A percentile compares a stretch with the other conserved stretches of the same genome.
phyloP scores from a whole-genome alignment of 176 grass and related monocot species.

The Ampelocalamus luodianensis region DNA sequence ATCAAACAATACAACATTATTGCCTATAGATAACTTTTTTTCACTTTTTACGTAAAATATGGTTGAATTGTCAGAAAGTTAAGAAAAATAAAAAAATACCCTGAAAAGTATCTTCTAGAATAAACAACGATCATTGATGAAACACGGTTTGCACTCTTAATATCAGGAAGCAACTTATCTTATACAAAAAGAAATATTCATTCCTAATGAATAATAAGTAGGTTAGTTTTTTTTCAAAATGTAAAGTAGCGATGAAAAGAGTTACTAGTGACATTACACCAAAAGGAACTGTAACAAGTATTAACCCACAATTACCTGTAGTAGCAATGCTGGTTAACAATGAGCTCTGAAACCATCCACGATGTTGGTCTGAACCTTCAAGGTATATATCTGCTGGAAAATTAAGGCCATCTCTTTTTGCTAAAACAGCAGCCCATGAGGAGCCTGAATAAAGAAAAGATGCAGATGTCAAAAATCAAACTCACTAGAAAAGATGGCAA shows the following conservation, averaged over 20 bases:
- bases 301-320: slow-evolving; percentile 64
- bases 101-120: slow-evolving; percentile 24
- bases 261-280: slow-evolving; percentile 14
- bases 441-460: slow-evolving; percentile 67
- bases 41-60: background rate
- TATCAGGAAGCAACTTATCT: slow-evolving; percentile 11
- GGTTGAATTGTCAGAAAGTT: background rate
- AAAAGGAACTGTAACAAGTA: slow-evolving; percentile 24
- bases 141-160: background rate
- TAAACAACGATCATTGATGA: slow-evolving; percentile 27
- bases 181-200: background rate
- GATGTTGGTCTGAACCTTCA: slow-evolving; percentile 97
- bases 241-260: background rate
- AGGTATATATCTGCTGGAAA: slow-evolving; percentile 93
- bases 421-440: slow-evolving; percentile 93
- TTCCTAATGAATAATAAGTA: slow-evolving; percentile 19
- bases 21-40: background rate
- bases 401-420: slow-evolving; percentile 72
- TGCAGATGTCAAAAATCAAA: slow-evolving; percentile 31
- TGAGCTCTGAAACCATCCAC: slow-evolving; percentile 99
- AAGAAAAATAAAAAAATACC: background rate
- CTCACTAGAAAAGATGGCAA: background rate
- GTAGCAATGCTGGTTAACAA: slow-evolving; percentile 92
- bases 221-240: background rate
- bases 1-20: slow-evolving; percentile 26